Percentiles rank a stretch among this genome's conserved stretches.
These are phyloP conservation scores for Ulota crispa DNA, from an alignment of 225 moss, liverwort and hornwort species.

Conservation along the genomic window DNA sequence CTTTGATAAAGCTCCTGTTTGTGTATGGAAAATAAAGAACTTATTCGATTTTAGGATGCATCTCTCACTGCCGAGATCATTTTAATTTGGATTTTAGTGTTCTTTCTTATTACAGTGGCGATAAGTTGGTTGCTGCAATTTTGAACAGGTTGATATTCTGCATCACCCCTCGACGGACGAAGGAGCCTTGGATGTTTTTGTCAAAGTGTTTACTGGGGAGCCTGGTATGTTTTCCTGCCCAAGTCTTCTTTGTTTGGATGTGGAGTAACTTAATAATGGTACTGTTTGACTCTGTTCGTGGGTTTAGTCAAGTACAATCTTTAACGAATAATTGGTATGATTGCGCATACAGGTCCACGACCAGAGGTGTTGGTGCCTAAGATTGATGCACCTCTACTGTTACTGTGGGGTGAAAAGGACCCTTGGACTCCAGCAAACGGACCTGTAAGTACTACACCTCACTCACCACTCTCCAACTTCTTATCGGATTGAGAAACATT, in stretches of 20 bases:
- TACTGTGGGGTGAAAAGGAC: constrained; percentile 97
- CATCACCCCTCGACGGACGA: constrained; percentile 91
- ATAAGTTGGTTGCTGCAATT: neutral
- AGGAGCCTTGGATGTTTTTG: constrained; percentile 93
- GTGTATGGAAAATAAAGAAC: neutral
- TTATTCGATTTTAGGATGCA: neutral
- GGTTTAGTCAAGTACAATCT: neutral
- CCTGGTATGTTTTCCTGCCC: constrained; percentile 58
- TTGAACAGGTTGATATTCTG: constrained; percentile 83
- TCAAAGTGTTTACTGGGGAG: constrained; percentile 93
- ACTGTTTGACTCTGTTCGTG: neutral
- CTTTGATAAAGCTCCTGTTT: neutral
- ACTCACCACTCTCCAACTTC: neutral
- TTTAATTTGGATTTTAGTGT: neutral
- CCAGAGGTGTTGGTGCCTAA: constrained; percentile 85
- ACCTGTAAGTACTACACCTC: constrained; percentile 54
- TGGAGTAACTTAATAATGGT: neutral
- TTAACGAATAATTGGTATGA: neutral
- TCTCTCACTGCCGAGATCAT: neutral
- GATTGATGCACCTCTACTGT: constrained; percentile 63
- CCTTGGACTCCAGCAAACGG: constrained; percentile 99
- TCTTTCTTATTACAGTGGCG: neutral
- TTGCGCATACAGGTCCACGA: constrained; percentile 71
- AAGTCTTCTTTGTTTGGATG: neutral
- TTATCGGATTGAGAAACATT: neutral